Percentiles rank a stretch among this genome's conserved stretches.
These are phyloP conservation scores for Sicyos baderoa DNA, from an alignment of 306 rosid genomes.

Conservation along the genomic window DNA sequence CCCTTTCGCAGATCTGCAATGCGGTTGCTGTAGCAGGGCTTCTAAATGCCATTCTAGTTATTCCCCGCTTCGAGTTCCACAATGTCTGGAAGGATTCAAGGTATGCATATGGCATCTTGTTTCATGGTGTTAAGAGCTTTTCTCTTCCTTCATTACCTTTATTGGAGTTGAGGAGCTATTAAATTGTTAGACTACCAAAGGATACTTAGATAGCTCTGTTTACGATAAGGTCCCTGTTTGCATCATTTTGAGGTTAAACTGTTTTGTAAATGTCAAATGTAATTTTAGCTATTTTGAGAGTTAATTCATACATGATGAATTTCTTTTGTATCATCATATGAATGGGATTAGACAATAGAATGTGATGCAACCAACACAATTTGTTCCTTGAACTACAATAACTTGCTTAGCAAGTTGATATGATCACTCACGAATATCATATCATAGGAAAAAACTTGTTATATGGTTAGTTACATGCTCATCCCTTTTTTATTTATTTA, in stretches of 20 bases:
- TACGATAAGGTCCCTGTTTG: not conserved
- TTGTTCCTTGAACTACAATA: not conserved
- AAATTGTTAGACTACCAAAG: not conserved
- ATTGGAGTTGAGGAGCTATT: not conserved
- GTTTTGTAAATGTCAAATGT: too few species aligned
- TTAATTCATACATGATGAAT: too few species aligned
- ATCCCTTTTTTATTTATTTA: too few species aligned
- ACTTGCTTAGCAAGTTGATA: too few species aligned
- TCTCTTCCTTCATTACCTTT: not conserved
- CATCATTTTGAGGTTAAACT: not conserved
- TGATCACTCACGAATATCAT: too few species aligned
- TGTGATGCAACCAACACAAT: not conserved
- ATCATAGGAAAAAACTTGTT: too few species aligned
- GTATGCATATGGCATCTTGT: constrained; percentile 27
- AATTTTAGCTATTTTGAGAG: too few species aligned
- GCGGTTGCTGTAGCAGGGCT: constrained; percentile 98
- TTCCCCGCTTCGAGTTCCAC: constrained; percentile 85
- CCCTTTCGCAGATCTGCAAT: constrained; percentile 62
- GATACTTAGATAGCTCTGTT: not conserved
- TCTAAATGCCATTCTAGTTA: constrained; percentile 70
- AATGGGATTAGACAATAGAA: not conserved
- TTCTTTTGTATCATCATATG: not conserved
- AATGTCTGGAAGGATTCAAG: constrained; percentile 91
- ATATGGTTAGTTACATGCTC: not conserved
- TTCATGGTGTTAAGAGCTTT: not conserved